Conservation (phyloP, 1,284 basidiomycete species). For the Abortiporus biennis region DNA sequence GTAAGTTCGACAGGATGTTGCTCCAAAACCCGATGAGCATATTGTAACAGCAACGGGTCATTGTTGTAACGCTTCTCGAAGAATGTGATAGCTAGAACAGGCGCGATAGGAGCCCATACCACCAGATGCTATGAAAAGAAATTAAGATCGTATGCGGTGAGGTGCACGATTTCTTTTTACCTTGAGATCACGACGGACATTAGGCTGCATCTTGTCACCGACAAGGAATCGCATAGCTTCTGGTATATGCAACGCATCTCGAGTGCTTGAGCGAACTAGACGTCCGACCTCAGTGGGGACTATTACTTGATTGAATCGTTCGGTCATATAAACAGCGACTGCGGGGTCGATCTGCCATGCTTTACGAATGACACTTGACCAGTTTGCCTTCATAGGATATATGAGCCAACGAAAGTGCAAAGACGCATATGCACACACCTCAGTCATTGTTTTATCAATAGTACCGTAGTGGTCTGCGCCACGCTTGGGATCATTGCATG, state of each 20-base stretch:
- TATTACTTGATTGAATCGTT: conserved; percentile 72
- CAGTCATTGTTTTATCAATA: conserved; percentile 54
- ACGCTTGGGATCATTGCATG: conserved; percentile 69
- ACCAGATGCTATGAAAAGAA: conserved; percentile 69
- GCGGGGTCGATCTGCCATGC: conserved; percentile 85
- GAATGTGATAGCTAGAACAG: conserved; percentile 81
- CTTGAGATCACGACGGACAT: conserved; percentile 64
- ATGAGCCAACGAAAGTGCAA: conserved; percentile 9
- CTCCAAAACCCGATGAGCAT: conserved; percentile 93
- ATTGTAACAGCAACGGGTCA: conserved; percentile 89
- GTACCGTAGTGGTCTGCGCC: conserved; percentile 52
- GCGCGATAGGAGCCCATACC: conserved; percentile 87
- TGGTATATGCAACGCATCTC: conserved; percentile 67
- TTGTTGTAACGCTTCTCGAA: conserved; percentile 83
- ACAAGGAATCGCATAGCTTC: conserved; percentile 81
- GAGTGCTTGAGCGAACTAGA: conserved; percentile 72
- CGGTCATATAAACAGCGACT: conserved; percentile 79
- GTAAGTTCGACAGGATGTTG: conserved; percentile 93
- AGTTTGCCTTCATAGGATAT: conserved; percentile 46
- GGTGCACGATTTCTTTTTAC: conserved; percentile 33
- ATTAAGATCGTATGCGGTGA: no score
- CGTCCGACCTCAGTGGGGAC: conserved; percentile 69
- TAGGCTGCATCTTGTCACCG: conserved; percentile 60
- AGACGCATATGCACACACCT: conserved; percentile 36
- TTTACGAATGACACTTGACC: conserved; percentile 63